Conservation (phyloP, 2,329 filamentous ascomycete species). For the Pezicula carpinea region DNA sequence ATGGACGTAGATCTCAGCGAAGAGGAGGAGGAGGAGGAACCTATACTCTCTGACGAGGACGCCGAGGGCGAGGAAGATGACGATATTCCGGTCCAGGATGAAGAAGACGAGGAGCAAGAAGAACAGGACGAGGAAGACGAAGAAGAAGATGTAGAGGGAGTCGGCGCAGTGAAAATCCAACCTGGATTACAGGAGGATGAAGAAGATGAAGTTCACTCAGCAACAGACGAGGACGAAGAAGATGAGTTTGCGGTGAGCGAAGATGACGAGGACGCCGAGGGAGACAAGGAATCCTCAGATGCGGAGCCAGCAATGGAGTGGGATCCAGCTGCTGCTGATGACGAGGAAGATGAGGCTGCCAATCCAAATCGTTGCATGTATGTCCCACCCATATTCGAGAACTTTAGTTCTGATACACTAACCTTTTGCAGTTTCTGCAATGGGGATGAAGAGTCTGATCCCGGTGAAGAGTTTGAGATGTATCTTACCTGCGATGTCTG, state of each 20-base stretch:
- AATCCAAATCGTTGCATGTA: slow-evolving; percentile 62
- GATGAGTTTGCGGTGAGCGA: slow-evolving; percentile 24
- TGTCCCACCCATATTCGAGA: slow-evolving; percentile 30
- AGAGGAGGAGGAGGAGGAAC: slow-evolving; percentile 32
- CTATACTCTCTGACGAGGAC: slow-evolving; percentile 26
- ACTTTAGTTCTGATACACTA: slow-evolving; percentile 16
- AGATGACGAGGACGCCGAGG: slow-evolving; percentile 45
- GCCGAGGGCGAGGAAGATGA: slow-evolving; percentile 32
- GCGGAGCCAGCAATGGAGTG: slow-evolving; percentile 54
- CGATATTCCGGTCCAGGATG: slow-evolving; percentile 27
- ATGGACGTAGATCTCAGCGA: slow-evolving; percentile 14
- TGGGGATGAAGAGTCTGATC: slow-evolving; percentile 77
- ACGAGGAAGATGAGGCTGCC: slow-evolving; percentile 48
- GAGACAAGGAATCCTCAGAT: slow-evolving; percentile 46
- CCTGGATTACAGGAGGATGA: slow-evolving; percentile 29
- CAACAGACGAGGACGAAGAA: slow-evolving; percentile 23
- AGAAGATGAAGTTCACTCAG: slow-evolving; percentile 31
- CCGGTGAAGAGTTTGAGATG: slow-evolving; percentile 74
- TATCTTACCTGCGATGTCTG: slow-evolving; percentile 75
- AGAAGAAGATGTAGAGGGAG: slow-evolving; percentile 30
- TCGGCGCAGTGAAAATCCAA: slow-evolving; percentile 30
- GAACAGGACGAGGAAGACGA: slow-evolving; percentile 38
- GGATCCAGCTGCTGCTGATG: slow-evolving; percentile 47
- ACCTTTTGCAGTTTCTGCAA: slow-evolving; percentile 67
- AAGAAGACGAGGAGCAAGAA: slow-evolving; percentile 36